A percentile compares a stretch with the other conserved stretches of the same genome.
phyloP scores from a whole-genome alignment of 208 protist genomes.

The Tritrichomonas foetus region DNA sequence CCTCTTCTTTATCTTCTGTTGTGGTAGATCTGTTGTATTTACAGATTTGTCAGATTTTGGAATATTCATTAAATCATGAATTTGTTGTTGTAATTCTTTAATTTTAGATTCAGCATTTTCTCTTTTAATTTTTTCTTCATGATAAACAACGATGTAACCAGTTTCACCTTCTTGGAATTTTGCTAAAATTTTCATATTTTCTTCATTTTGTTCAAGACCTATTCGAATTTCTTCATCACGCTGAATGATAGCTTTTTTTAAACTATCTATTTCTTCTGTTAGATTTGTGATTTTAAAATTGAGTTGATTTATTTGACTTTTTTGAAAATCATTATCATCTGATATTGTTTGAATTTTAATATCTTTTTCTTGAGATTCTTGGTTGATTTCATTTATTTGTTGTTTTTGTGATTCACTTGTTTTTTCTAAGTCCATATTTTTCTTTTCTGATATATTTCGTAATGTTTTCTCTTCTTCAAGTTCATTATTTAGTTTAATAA shows the following conservation, averaged over 20 bases:
- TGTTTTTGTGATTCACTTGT: not conserved
- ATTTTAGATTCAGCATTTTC: not conserved
- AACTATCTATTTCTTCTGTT: too few species aligned
- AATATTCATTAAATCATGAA: not conserved
- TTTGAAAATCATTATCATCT: not conserved
- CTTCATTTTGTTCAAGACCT: too few species aligned
- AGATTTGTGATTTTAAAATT: too few species aligned
- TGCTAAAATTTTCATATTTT: too few species aligned
- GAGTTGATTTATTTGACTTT: too few species aligned
- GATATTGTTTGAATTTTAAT: not conserved
- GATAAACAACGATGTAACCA: too few species aligned
- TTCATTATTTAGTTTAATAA: not conserved
- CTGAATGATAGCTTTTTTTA: too few species aligned
- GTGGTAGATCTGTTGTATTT: not conserved
- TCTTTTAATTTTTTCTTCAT: too few species aligned
- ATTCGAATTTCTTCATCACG: too few species aligned
- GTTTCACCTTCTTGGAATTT: too few species aligned
- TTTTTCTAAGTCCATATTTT: not conserved
- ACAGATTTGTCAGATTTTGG: conserved; percentile 6
- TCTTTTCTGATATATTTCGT: not conserved
- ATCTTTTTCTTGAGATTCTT: conserved; percentile 8
- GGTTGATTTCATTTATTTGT: not conserved
- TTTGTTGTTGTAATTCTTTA: not conserved
- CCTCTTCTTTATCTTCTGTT: not conserved
- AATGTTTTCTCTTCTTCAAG: not conserved